Conservation (phyloP, 495 filamentous ascomycete genomes). For the Pseudomonodictys pantanalensis region DNA sequence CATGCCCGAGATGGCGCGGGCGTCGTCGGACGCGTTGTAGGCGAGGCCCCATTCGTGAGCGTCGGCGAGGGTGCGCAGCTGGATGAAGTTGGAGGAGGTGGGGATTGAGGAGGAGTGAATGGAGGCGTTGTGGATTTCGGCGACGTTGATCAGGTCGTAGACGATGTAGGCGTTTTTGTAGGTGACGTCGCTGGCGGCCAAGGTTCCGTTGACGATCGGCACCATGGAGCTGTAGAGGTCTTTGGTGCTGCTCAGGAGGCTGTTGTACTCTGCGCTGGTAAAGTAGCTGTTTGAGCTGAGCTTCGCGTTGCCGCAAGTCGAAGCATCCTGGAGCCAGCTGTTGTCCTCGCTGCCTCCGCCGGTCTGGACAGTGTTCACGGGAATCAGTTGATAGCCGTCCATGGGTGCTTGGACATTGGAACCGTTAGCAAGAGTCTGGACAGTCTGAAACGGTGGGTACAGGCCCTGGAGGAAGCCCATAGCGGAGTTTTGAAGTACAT, state of each 20-base stretch:
- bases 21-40: constrained; percentile 56
- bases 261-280: constrained; percentile 56
- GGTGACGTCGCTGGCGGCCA: constrained; percentile 50
- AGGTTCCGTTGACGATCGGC: constrained; percentile 60
- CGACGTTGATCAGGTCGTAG: constrained; percentile 74
- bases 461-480: constrained; percentile 58
- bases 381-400: constrained; percentile 62
- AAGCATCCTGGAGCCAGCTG: constrained; percentile 57
- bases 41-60: constrained; percentile 62
- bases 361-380: constrained; percentile 44
- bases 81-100: constrained; percentile 49
- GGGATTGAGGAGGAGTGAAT: constrained; percentile 55
- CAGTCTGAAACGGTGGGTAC: constrained; percentile 53
- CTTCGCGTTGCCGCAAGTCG: constrained; percentile 59
- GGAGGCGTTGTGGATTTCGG: constrained; percentile 64
- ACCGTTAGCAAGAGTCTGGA: constrained; percentile 53
- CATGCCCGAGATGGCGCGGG: constrained; percentile 63
- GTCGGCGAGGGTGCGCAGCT: constrained; percentile 64
- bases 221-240: constrained; percentile 63
- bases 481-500: constrained; percentile 42
- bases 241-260: constrained; percentile 52
- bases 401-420: constrained; percentile 53
- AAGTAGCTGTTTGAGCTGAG: constrained; percentile 73
- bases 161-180: constrained; percentile 74
- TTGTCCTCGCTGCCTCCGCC: constrained; percentile 53